Base-by-base conservation (phyloP, 441 rosid species). In the Eruca vesicaria region DNA sequence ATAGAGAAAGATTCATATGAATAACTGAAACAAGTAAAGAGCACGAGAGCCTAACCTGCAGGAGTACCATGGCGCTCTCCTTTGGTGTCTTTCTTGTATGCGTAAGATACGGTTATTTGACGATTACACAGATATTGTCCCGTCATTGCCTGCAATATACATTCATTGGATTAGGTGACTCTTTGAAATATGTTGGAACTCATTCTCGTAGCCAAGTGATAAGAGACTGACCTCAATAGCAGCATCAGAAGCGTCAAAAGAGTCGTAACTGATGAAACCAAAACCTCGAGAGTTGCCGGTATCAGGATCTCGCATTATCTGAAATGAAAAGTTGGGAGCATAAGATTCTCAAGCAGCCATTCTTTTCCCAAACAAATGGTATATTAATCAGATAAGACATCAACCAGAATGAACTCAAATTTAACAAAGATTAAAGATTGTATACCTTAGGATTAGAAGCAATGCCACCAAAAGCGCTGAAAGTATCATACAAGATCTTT, bases 291-390 rank as follows among this genome's bases (percentile, higher is more conserved):
- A 93, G 84, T 90, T 93, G 55, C 99, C 98, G 0, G 98, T 90
- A 35, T 93, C 99, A 2, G 98, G 97, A 85, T 95, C 98, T 83
- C 98, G 85, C 98, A 95, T 93, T 65, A 93, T 93, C 99, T 95
- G 85, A 71, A 71, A 79, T 56, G n/a, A 59, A 43, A 69, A 32
- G 2, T 21, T 36, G 10, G 0, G 38, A 78, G 18, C 36, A 67
- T 79, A 50, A 77, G 75, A 55, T 33, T 55, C 78, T 45, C 57
- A 68, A 5, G n/a, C 66, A 6, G 8, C 18, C 31, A 28, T 32
- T 64, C 3, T 65, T 63, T 20, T 11, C 38, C 26, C 19, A 69
- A 12, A 33, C 3, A 21, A 23, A 57, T 20, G 23, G 20, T 14
- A 5, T 18, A 53, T 31, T 16, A 23, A 9, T 57, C 29, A 11